Percentiles rank a stretch among this genome's conserved stretches.
Evolutionary conservation across 176 grass and related monocot species (phyloP).

Genomic region (Triticum monococcum): DNA sequence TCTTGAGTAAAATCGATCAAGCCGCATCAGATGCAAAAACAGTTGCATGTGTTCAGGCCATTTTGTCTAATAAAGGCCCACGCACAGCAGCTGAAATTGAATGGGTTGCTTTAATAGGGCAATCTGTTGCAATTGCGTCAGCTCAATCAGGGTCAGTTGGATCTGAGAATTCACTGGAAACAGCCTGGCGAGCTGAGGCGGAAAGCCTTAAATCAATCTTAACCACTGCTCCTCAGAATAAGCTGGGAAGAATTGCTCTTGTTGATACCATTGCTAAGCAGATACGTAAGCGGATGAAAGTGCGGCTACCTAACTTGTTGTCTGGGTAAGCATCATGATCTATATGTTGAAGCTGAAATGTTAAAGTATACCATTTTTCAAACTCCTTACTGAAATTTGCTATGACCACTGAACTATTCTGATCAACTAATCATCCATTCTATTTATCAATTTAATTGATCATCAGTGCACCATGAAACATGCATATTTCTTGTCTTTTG

Average conservation of each 20-base stretch:
- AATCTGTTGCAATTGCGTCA: constrained; percentile 87
- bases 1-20: constrained; percentile 95
- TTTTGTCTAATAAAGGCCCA: constrained; percentile 73
- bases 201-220: constrained; percentile 86
- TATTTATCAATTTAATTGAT: constrained; percentile 14
- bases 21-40: constrained; percentile 72
- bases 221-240: constrained; percentile 68
- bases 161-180: constrained; percentile 88
- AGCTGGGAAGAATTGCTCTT: constrained; percentile 82
- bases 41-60: constrained; percentile 73
- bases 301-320: constrained; percentile 76
- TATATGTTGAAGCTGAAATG: neutral
- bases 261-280: constrained; percentile 87
- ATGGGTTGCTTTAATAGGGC: constrained; percentile 84
- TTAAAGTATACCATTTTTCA: constrained; percentile 1
- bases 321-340: constrained; percentile 48
- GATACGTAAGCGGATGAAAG: constrained; percentile 88
- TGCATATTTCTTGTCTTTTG: neutral
- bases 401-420: constrained; percentile 10
- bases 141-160: constrained; percentile 83
- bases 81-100: constrained; percentile 65
- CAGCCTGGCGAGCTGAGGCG: constrained; percentile 81
- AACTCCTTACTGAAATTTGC: constrained; percentile 1
- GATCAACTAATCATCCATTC: neutral
- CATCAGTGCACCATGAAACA: neutral